Evolutionary conservation across 768 basidiomycete species (phyloP).

Genomic region (Termitomyces heimii): DNA sequence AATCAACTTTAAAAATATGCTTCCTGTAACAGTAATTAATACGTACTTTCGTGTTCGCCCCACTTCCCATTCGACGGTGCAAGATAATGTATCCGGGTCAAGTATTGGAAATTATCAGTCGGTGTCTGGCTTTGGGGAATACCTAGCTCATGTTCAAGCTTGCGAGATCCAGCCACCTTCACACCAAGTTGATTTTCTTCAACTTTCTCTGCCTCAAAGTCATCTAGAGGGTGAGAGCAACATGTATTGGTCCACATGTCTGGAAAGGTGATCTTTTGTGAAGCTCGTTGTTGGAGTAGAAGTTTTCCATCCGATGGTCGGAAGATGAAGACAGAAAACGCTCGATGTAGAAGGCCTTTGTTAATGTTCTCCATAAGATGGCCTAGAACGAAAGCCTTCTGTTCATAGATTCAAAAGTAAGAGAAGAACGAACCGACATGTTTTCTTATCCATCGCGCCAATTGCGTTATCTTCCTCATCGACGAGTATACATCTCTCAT

Average conservation of each 20-base stretch:
- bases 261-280: slow-evolving; percentile 99
- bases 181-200: slow-evolving; percentile 80
- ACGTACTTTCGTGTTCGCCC: slow-evolving; percentile 96
- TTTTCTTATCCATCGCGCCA: slow-evolving; percentile 93
- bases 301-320: slow-evolving; percentile 90
- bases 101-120: slow-evolving; percentile 83
- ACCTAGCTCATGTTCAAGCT: slow-evolving; percentile 95
- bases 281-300: slow-evolving; percentile 88
- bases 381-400: slow-evolving; percentile 39
- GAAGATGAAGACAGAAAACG: slow-evolving; percentile 97
- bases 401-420: neutral
- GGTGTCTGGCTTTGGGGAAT: slow-evolving; percentile 77
- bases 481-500: slow-evolving; percentile 89
- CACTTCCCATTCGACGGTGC: slow-evolving; percentile 89
- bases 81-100: slow-evolving; percentile 95
- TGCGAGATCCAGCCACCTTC: slow-evolving; percentile 85
- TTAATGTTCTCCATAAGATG: slow-evolving; percentile 97
- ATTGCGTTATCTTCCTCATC: slow-evolving; percentile 82
- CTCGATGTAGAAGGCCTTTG: slow-evolving; percentile 91
- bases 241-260: slow-evolving; percentile 99
- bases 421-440: slow-evolving; percentile 52
- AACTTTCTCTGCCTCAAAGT: slow-evolving; percentile 79
- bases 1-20: neutral
- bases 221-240: slow-evolving; percentile 94
- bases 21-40: neutral